Base-by-base conservation (phyloP, 257 asterid species). In the Hygrophila difformis region DNA sequence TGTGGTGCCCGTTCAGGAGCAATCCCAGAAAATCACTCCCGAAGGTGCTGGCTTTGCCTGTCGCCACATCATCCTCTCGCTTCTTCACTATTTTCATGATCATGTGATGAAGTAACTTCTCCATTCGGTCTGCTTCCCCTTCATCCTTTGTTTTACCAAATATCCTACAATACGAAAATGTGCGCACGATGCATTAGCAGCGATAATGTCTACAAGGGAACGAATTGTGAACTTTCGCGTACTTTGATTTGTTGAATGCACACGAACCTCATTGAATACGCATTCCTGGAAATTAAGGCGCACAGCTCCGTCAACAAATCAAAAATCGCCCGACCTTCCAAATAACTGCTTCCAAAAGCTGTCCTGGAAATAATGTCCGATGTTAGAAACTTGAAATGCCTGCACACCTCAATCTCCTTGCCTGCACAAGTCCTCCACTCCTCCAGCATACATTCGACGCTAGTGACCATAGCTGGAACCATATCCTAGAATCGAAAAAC, bases 351-450 rank as follows among this genome's bases (percentile, higher is more conserved):
- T 56, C 93, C 93, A 35, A 81, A 71, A 31, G 81, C 81, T 6
- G 87, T 74, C 54, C 68, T 74, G n/a, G 93, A 74, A 36, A 77
- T 81, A 7, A 74, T 69, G 7, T 81, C 81, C 11, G 79, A 62
- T 24, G 76, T 71, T 39, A 81, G 66, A 41, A 59, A 24, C 62
- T 45, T 69, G 43, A 69, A 77, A 11, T 72, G 73, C 18, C 41
- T 43, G 20, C 59, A 58, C n/a, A 66, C 78, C 2, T 77, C 79
- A 8, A 72, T 56, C 41, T 81, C 82, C 44, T 72, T 52, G 6
- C 63, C 70, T 31, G 62, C 49, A 12, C 39, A 18, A 9, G 8
- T 0, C 39, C 44, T 71, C 84, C 81, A 77, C 11, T 64, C 67
- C 41, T 65, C 66, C 3, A 77, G 65, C 84, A 71, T 68, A 0